Base-by-base conservation (phyloP, 495 filamentous ascomycete species). In the Aspergillus egyptiacus region DNA sequence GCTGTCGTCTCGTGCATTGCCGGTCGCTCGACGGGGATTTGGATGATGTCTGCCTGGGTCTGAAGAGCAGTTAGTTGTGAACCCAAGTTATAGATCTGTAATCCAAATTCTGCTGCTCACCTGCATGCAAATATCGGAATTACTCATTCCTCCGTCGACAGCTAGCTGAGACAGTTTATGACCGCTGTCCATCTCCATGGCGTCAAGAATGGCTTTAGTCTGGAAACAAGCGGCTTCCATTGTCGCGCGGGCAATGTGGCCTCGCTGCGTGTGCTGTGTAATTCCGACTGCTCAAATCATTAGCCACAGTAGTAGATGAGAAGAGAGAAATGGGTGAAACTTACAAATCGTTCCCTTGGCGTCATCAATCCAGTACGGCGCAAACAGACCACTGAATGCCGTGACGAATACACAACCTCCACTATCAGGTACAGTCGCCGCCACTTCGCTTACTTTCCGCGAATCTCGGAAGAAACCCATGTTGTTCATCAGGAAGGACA, bases 301-400 rank as follows among this genome's bases (percentile, higher is more conserved):
- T 51, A 50, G 37, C 46, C 7, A 14, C 17, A n/a, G 41, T 18
- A 32, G 20, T 13, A 30, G 34, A 2, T 19, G 13, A 30, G 14
- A 6, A 1, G 10, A 2, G 17, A 6, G 18, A 17, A 13, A n/a
- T 7, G 18, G 17, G 11, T 39, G 13, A 27, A n/a, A 55, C 80
- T 73, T 72, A 86, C 83, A 91, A 17, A 93, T 81, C 1, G 91
- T 96, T 43, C 91, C 91, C 66, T 90, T 84, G 25, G 89, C 90
- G 67, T 95, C 89, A 64, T 96, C 91, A 53, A 96, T 95, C 91
- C 91, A 97, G 64, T 96, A 96, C n/a, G 91, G 91, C 14, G 91
- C 91, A 65, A 96, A 96, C 1, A 97, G 75, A 51, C 91, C 91
- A 71, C 87, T 93, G 65, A 97, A 97, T 1, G 91, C 91, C 24